Percentiles rank a stretch among this genome's conserved stretches.
These are phyloP conservation scores for Kwoniella sp. DNA, from an alignment of 768 basidiomycete genomes.

Conservation along the genomic window DNA sequence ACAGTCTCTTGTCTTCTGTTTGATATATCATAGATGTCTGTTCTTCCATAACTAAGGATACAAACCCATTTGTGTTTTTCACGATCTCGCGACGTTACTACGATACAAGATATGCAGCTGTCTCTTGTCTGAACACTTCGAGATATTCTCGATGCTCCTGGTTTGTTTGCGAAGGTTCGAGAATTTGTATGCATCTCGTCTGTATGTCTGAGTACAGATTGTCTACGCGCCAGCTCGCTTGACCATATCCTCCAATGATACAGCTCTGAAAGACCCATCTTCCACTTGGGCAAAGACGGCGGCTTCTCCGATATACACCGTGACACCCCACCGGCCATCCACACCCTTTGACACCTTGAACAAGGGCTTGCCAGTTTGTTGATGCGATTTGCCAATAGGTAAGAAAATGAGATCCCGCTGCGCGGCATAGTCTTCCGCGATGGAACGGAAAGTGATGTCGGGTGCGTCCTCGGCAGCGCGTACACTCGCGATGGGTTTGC, in stretches of 20 bases:
- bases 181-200: not conserved
- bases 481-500: slow-evolving; percentile 2
- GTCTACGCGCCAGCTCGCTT: slow-evolving; percentile 38
- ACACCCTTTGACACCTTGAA: slow-evolving; percentile 76
- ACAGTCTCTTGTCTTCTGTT: not conserved
- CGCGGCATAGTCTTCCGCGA: slow-evolving; percentile 88
- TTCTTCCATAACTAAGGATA: not conserved
- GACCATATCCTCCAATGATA: slow-evolving; percentile 88
- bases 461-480: slow-evolving; percentile 35
- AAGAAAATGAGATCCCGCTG: slow-evolving; percentile 85
- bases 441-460: slow-evolving; percentile 88
- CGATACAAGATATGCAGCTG: not conserved
- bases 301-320: slow-evolving; percentile 88
- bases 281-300: slow-evolving; percentile 80
- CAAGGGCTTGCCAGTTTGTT: slow-evolving; percentile 81
- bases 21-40: not conserved
- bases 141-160: no score
- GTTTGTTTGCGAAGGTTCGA: no score
- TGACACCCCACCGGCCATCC: slow-evolving; percentile 81
- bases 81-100: not conserved
- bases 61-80: not conserved
- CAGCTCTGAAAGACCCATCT: slow-evolving; percentile 65
- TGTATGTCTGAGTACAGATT: not conserved
- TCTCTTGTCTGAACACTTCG: not conserved
- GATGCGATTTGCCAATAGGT: slow-evolving; percentile 81